Evolutionary conservation across 2,329 filamentous ascomycete genomes (phyloP), one percentile per base, ranked within the genome.

Genomic region (Paraconiothyrium brasiliense): DNA sequence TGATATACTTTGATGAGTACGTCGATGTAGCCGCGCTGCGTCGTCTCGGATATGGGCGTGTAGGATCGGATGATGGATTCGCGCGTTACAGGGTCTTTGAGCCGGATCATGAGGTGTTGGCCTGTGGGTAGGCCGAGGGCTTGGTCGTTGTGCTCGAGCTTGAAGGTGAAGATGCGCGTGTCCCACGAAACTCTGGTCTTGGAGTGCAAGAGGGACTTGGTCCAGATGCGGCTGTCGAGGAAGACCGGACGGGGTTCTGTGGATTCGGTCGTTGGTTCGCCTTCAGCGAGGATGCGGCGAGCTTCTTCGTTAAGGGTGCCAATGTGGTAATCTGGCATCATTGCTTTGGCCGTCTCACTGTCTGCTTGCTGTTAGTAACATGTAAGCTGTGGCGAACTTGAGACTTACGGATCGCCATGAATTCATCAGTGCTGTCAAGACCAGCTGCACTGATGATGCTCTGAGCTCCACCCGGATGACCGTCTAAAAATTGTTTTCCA

Each of bases 291-390:
- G 0, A 82, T 74, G 43, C 83, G 81, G 6, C 83, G 82, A 1
- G 89, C 86, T 22, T 82, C 82, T 66, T 87, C 81, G 68, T 92
- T 87, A 13, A 97, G 85, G 0, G 88, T 88, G 54, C 94, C 94
- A 66, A 97, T 89, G 77, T 97, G 93, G 73, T 97, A 96, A 48
- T 85, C 79, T 11, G 87, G 85, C 90, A 97, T 93, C 93, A 97
- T 97, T 20, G 85, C 86, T 80, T 96, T 97, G 37, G 94, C 94
- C 16, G 92, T 97, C 80, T 97, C 93, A 75, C 91, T 94, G 76
- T 97, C 92, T 94, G 72, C 59, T 50, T 41, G 41, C 54, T 63
- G 61, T 79, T 67, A 80, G 73, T 44, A 54, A 59, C 14, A n/a
- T 35, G 35, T 49, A n/a, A 49, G 7, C 13, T 32, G 20, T 2